These are phyloP conservation scores for Coemansia sp. DNA, from an alignment of 192 early-diverging fungal genomes.

Conservation along the genomic window DNA sequence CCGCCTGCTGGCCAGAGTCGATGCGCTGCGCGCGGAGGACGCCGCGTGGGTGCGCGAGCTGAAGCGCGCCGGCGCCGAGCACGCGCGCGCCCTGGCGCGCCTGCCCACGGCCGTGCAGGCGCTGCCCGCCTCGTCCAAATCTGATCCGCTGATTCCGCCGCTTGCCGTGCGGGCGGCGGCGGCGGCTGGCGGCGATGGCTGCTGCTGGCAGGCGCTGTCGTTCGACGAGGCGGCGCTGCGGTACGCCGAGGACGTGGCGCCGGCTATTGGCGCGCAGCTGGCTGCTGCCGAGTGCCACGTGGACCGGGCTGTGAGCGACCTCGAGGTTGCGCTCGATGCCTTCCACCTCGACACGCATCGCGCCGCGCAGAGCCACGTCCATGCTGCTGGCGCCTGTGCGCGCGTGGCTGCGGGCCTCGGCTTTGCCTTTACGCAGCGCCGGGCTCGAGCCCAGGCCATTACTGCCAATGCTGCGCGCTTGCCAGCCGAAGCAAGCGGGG, in stretches of 20 bases:
- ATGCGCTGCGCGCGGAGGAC: conserved; percentile 20
- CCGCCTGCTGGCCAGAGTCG: conserved; percentile 21
- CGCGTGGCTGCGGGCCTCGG: conserved; percentile 2
- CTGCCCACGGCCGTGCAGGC: conserved; percentile 33
- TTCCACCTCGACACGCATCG: conserved; percentile 47
- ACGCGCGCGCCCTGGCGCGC: conserved; percentile 33
- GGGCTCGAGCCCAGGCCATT: conserved; percentile 22
- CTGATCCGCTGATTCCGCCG: too few relatives aligned
- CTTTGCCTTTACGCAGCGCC: conserved; percentile 39
- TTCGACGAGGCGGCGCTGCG: too few relatives aligned
- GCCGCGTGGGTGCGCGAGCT: conserved; percentile 44
- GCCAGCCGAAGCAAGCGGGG: neutral
- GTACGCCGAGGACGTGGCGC: conserved; percentile 5
- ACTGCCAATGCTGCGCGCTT: neutral
- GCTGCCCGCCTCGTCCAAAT: too few relatives aligned
- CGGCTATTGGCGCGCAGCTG: conserved; percentile 11
- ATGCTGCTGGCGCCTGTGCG: conserved; percentile 2
- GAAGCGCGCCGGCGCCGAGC: conserved; percentile 33
- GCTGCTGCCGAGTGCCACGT: conserved; percentile 26
- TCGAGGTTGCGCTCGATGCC: conserved; percentile 46
- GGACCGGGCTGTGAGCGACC: conserved; percentile 19
- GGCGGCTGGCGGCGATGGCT: too few relatives aligned
- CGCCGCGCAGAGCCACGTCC: conserved; percentile 9
- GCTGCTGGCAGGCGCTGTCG: too few relatives aligned
- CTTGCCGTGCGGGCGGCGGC: too few relatives aligned